Base-by-base conservation (phyloP, 2,329 filamentous ascomycete genomes). In the Chalaropsis ovoidea region DNA sequence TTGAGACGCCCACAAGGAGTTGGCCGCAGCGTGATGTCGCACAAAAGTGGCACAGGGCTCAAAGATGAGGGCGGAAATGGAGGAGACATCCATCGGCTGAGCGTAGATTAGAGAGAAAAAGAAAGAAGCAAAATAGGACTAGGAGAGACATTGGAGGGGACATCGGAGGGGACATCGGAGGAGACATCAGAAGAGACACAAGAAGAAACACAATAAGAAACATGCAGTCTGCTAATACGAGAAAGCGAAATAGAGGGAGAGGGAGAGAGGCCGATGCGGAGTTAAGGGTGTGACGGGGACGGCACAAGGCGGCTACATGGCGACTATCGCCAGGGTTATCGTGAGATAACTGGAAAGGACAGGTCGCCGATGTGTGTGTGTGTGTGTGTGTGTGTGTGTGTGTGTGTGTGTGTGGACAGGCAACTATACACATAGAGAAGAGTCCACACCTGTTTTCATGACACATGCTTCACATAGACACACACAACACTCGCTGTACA, bases 31-130 rank as follows among this genome's bases (percentile, higher is more conserved):
- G 22, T 15, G 47, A 52, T 52, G 47, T 52, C 10, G 47, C 47
- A 52, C 47, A 15, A 27, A 52, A 17, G 47, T 52, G 47, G 47
- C 27, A 52, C 47, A 52, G 19, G 47, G 47, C 47, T 52, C 47
- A 52, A 52, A 52, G 47, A 52, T 17, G 19, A 52, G 47, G 47
- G 22, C 47, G 47, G 11, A 27, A 10, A 52, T 52, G 47, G 22
- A 52, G 24, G 11, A 52, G 47, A 52, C 3, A 31, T 31, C 6
- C 31, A 24, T 22, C 22, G 22, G 45, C 45, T 8, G 7, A 24
- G 47, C n/a, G 22, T 22, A 13, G 4, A 24, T 49, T 49, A 0
- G 8, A 22, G 47, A 49, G 22, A 24, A 2, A 31, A 3, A 31
- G 31, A 2, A 31, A 31, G 19, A 24, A 49, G 47, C 3, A 4